Evolutionary conservation across 106 monocot species (phyloP), one percentile per base, ranked within the genome.

Genomic region (Apostasia shenzhenica): DNA sequence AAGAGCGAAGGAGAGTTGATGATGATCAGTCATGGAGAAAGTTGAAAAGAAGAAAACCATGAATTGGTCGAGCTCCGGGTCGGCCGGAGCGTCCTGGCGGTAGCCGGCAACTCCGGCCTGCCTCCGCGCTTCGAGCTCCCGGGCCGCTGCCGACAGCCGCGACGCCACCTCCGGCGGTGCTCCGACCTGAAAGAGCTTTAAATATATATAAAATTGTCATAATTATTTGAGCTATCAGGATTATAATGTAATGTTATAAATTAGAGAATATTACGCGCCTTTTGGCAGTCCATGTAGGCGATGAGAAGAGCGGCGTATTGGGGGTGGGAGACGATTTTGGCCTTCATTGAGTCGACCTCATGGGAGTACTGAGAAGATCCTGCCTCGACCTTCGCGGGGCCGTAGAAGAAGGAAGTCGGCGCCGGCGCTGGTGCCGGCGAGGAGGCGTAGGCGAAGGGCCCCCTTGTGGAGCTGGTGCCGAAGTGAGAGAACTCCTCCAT

Each of bases 31-130:
- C n/a, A 66, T 41, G n/a, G 45, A 45, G 10, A 61, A 58, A 11
- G 10, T 4, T 39, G 3, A 7, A 57, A 49, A n/a, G 14, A 43
- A 26, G 49, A 11, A 26, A 11, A 95, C 94, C 95, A 95, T 95
- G 81, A 95, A 95, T 81, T 89, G 91, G 62, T 95, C 91, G 26
- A 95, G 95, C 79, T 95, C 95, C 1, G 95, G 92, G 70, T 95
- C 91, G 1, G 67, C 50, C 45, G 75, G 64, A 4, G 73, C 42
- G n/a, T 42, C 55, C 4, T 47, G 54, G 3, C 80, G 81, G 59
- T 78, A 66, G 51, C 57, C 56, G 4, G 61, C 45, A 0, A 75
- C n/a, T 1, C 73, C 65, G 10, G 61, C 56, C 42, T 71, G 71
- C 41, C 77, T 77, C 37, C 77, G 54, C 3, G 75, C 70, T 67